These are phyloP conservation scores for Xylogone sp. DNA, from an alignment of 2,329 filamentous ascomycete genomes.

Conservation along the genomic window DNA sequence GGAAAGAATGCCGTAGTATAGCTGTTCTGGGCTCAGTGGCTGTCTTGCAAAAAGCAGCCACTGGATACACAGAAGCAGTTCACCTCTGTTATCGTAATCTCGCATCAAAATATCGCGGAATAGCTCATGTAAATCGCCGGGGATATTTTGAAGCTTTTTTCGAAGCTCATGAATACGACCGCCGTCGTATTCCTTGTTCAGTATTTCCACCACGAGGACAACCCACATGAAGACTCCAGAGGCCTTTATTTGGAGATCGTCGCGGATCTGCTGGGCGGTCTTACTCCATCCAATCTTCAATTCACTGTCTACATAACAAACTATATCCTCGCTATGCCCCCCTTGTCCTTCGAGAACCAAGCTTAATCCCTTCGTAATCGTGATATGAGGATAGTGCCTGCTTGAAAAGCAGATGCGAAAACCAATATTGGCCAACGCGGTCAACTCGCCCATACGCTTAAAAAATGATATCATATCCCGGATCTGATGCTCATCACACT, in stretches of 20 bases:
- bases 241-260: constrained; percentile 16
- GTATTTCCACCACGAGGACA: constrained; percentile 27
- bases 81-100: constrained; percentile 25
- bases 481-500: constrained; percentile 12
- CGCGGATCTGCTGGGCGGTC: constrained; percentile 17
- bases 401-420: constrained; percentile 25
- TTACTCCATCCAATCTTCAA: constrained; percentile 15
- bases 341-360: constrained; percentile 21
- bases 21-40: constrained; percentile 38
- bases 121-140: constrained; percentile 37
- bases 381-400: constrained; percentile 23
- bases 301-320: constrained; percentile 20
- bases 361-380: constrained; percentile 16
- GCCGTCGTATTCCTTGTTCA: constrained; percentile 36
- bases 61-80: constrained; percentile 40
- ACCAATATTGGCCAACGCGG: constrained; percentile 3
- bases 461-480: constrained; percentile 16
- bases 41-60: constrained; percentile 47
- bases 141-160: constrained; percentile 34
- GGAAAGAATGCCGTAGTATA: constrained; percentile 39
- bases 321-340: constrained; percentile 25
- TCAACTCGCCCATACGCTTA: constrained; percentile 13
- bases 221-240: constrained; percentile 24
- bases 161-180: constrained; percentile 23
- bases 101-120: constrained; percentile 46